Base-by-base conservation (phyloP, 2,329 filamentous ascomycete genomes). In the Hymenoscyphus infarciens region DNA sequence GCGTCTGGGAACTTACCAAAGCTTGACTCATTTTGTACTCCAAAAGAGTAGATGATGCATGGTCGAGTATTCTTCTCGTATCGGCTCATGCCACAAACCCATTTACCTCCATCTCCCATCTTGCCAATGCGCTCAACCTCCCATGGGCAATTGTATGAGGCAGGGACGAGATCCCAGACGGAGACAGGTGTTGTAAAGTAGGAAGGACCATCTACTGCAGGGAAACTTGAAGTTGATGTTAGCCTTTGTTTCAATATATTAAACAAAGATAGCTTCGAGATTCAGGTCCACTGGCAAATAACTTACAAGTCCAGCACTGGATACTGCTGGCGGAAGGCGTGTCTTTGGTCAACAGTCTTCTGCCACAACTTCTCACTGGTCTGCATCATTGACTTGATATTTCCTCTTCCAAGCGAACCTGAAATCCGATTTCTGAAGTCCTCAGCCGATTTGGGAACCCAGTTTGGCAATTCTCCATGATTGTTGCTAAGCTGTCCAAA, bases 71-170 rank as follows among this genome's bases (percentile, higher is more conserved):
- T 65, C 57, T 71, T 68, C 67, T 74, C 72, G 61, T 75, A 75
- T 49, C 67, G 64, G 25, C 71, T 73, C 72, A 77, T 75, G 54
- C 76, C 76, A 67, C 76, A 78, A 13, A 77, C 72, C 73, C 74
- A 76, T 63, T 78, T 78, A 39, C 76, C 77, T 22, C 77, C 75
- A 61, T 77, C 75, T 42, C 76, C 76, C 58, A 76, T 70, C 10
- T 70, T 64, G 6, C 76, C 76, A 33, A 78, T 70, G 3, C 77
- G 70, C 63, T 77, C 74, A 29, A 77, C 69, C 45, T 77, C 75
- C 60, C 74, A 71, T 8, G 76, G 76, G 66, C 76, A 78, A 62
- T 71, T 73, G 31, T 63, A 63, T 6, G 73, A 71, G 5, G 77
- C 73, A 2, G 74, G 75, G 3, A 73, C 67, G 57, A 77, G 73